Evolutionary conservation across 257 asterid species (phyloP).

Genomic region (Ligustrum vulgare): DNA sequence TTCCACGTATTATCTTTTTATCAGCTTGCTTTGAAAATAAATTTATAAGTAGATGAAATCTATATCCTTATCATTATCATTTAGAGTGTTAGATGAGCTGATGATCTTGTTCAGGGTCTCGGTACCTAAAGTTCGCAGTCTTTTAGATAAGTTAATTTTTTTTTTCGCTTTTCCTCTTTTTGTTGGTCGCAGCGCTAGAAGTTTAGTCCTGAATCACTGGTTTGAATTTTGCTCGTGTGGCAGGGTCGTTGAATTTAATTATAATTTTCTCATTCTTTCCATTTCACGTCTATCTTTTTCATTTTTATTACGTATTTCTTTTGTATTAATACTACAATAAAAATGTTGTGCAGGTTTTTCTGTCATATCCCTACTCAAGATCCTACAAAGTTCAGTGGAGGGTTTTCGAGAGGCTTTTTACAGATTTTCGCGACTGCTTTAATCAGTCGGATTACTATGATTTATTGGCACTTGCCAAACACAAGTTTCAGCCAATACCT

Average conservation of each 20-base stretch:
- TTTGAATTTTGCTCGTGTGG: background rate
- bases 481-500: slow-evolving; percentile 65
- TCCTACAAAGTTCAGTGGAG: slow-evolving; percentile 37
- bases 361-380: slow-evolving; percentile 65
- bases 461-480: slow-evolving; percentile 53
- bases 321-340: background rate
- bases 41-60: background rate
- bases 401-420: slow-evolving; percentile 66
- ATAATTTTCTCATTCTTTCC: background rate
- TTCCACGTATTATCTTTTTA: slow-evolving; percentile 12
- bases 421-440: slow-evolving; percentile 45
- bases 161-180: background rate
- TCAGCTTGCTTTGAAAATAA: background rate
- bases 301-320: background rate
- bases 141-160: background rate
- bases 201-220: background rate
- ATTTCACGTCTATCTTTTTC: background rate
- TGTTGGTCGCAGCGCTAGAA: background rate
- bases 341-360: slow-evolving; percentile 45
- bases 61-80: background rate
- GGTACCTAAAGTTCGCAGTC: background rate
- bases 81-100: background rate
- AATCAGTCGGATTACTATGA: no score
- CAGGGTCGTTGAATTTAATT: background rate
- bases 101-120: background rate